Base-by-base conservation (phyloP, 768 basidiomycete species). In the Lactifluus subvellereus region DNA sequence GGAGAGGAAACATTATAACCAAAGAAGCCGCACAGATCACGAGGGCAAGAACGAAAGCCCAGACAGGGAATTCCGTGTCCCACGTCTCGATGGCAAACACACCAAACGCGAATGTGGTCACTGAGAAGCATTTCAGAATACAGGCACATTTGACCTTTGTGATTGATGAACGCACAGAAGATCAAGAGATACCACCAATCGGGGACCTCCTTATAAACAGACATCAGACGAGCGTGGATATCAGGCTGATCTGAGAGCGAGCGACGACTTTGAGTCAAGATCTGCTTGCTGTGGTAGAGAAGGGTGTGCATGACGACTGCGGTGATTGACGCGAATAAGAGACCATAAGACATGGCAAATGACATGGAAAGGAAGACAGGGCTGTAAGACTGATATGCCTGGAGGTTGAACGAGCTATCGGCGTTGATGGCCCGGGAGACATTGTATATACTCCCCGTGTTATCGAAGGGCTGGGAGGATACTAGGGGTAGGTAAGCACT, bases 291-390 rank as follows among this genome's bases (percentile, higher is more conserved):
- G 27, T 27, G 1, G 27, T 27, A 27, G 27, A 27, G 27, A 27
- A 27, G 27, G 27, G 27, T 27, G 27, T 27, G 27, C 27, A 27
- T 27, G 27, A 27, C 2, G 27, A 27, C 27, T 27, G 27, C 27
- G 1, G 27, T 3, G 2, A 27, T 27, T 27, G 27, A 27, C 27
- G 27, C 27, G 27, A 27, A 27, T 13, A 87, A 88, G 4, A 93
- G 77, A 20, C 86, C 90, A 68, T 92, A 94, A 14, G 84, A 80
- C 27, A 92, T 74, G 14, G 90, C 86, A 69, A 91, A 93, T 1
- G 88, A 86, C 22, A 82, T 38, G 37, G 85, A 82, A 50, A 89
- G 74, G 73, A 80, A 87, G 59, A 90, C 65, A 0, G 87, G 86
- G 60, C 80, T 82, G 72, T 87, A 88, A 0, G 73, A 71, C 32